Evolutionary conservation across 2,329 filamentous ascomycete genomes (phyloP).

Genomic region (Apiospora saccharicola): DNA sequence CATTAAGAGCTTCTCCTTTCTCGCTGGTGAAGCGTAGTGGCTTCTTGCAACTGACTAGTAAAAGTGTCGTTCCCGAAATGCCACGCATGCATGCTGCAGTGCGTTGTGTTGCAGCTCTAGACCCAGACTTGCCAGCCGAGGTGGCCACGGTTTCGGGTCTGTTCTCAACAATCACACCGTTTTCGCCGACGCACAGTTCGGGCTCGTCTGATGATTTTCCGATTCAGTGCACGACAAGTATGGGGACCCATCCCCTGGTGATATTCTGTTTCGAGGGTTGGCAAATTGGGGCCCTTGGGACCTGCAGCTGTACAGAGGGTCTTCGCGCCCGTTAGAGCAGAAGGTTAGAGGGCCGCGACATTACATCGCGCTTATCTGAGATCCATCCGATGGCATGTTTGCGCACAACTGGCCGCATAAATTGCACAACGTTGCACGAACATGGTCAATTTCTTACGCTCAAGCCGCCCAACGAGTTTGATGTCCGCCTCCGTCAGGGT

Average conservation of each 20-base stretch:
- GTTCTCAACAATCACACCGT: slow-evolving; percentile 19
- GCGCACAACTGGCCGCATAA: neutral
- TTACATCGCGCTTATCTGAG: slow-evolving; percentile 20
- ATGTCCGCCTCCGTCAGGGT: slow-evolving; percentile 17
- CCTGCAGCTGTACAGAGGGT: neutral
- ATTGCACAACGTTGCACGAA: neutral
- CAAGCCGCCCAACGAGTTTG: slow-evolving; percentile 8
- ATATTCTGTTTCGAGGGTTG: slow-evolving; percentile 16
- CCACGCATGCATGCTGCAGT: neutral
- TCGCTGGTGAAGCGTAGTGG: neutral
- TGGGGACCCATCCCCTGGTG: slow-evolving; percentile 4
- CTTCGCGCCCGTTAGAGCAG: neutral
- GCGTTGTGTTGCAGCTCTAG: slow-evolving; percentile 15
- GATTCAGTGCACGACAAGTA: neutral
- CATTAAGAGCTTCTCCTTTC: neutral
- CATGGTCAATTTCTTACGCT: neutral
- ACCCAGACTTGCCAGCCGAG: neutral
- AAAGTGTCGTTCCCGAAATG: neutral
- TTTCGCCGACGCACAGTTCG: neutral
- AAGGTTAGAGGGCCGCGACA: neutral
- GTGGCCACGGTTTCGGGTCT: slow-evolving; percentile 18
- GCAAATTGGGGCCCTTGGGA: neutral
- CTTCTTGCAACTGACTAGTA: neutral
- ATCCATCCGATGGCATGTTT: slow-evolving; percentile 2
- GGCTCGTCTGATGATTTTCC: slow-evolving; percentile 9